These are phyloP conservation scores for Trichoderma erinaceum DNA, from an alignment of 495 filamentous ascomycete genomes.

Conservation along the genomic window DNA sequence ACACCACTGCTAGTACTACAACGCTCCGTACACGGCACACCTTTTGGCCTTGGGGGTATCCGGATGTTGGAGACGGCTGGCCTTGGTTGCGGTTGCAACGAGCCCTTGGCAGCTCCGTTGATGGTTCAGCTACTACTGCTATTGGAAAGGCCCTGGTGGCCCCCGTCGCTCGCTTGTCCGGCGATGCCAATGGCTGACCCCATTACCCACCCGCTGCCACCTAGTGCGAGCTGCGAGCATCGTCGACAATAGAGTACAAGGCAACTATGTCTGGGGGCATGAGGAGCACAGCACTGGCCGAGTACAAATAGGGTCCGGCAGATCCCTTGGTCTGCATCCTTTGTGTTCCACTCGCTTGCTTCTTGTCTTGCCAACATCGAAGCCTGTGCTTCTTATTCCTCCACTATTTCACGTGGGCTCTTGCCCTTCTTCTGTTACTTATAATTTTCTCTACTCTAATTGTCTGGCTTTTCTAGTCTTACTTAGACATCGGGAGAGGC, in stretches of 20 bases:
- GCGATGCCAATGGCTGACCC: neutral
- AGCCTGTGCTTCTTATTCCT: constrained; percentile 10
- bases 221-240: neutral
- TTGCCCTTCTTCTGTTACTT: neutral
- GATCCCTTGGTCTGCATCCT: neutral
- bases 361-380: constrained; percentile 7
- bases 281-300: neutral
- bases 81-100: neutral
- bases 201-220: neutral
- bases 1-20: neutral
- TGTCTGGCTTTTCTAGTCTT: neutral
- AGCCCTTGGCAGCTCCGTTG: neutral
- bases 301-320: constrained; percentile 10
- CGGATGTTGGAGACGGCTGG: neutral
- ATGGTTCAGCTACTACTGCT: neutral
- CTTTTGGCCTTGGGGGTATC: neutral
- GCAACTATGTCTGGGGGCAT: neutral
- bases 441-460: neutral
- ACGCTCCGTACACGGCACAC: no score
- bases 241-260: neutral
- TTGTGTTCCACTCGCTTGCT: constrained; percentile 4
- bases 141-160: neutral
- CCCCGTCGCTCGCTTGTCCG: constrained; percentile 9
- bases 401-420: constrained; percentile 7
- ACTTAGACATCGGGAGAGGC: neutral